Conservation (phyloP, 768 basidiomycete genomes). For the Boletus subcaerulescens region DNA sequence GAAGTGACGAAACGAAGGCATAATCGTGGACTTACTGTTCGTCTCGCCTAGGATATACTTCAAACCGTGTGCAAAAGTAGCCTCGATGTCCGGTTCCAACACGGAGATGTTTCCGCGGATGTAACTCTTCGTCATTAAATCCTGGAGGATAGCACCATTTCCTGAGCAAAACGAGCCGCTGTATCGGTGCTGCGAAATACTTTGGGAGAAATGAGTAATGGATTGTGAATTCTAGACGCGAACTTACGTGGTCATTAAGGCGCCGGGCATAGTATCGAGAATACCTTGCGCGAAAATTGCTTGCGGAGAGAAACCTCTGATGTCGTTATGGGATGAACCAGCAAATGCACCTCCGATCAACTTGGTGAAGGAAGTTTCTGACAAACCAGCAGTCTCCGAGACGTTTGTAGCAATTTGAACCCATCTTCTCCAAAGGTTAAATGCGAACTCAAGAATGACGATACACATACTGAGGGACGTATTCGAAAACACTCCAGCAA, state of each 20-base stretch:
- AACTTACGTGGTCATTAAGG: constrained; percentile 51
- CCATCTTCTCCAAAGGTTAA: constrained; percentile 42
- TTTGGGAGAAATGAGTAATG: constrained; percentile 7
- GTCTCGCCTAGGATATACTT: constrained; percentile 64
- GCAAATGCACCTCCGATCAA: constrained; percentile 53
- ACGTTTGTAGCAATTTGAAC: constrained; percentile 49
- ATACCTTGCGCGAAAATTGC: constrained; percentile 53
- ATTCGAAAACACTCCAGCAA: constrained; percentile 42
- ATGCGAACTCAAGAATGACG: background rate
- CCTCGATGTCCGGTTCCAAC: constrained; percentile 53
- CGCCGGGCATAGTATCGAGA: constrained; percentile 45
- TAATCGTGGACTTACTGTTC: constrained; percentile 46
- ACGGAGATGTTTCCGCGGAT: constrained; percentile 54
- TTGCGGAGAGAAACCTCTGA: constrained; percentile 56
- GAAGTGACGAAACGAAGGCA: background rate
- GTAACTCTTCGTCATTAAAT: constrained; percentile 62
- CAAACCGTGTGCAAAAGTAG: constrained; percentile 43
- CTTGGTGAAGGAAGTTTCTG: constrained; percentile 37
- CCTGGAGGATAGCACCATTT: constrained; percentile 49
- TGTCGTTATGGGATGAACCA: constrained; percentile 42
- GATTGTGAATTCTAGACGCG: background rate
- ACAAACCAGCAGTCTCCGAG: constrained; percentile 38
- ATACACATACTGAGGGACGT: constrained; percentile 47
- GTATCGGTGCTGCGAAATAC: constrained; percentile 42
- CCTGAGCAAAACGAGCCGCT: constrained; percentile 66